Evolutionary conservation across 2,329 filamentous ascomycete genomes (phyloP), one percentile per base, ranked within the genome.

Genomic region (Intubia oerlemansii): DNA sequence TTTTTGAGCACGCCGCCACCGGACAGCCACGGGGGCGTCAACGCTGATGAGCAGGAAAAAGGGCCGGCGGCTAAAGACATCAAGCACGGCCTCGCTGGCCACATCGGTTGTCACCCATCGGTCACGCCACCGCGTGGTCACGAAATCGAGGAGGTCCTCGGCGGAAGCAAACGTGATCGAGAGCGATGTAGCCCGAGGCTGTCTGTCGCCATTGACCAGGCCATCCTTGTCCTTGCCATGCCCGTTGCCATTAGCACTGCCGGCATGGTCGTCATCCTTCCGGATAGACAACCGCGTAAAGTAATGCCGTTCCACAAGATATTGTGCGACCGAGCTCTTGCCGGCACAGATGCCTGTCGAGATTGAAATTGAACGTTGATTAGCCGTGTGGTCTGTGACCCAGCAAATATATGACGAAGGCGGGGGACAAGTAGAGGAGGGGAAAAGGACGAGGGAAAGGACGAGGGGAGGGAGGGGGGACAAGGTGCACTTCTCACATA

Each of bases 41-140:
- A 95, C 71, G 47, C 80, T 85, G 43, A 98, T 59, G 19, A 95
- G 66, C 28, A 98, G 63, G 57, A 95, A 95, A 56, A 92, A 93
- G 1, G 88, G 88, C 7, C 88, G 67, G 13, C 73, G 63, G 34
- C 72, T 55, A 28, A 93, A 68, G 15, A 70, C 61, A 41, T 93
- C 79, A 5, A 92, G 63, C 7, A 74, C 64, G 3, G 50, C 48
- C 39, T 82, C 75, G 39, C 72, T 68, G 53, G 71, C 67, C 36
- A 93, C 71, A 44, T 88, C 75, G 4, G 77, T 88, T 3, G 74
- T 88, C 11, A 95, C 80, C 65, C 78, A 98, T 31, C 72, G 68
- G 32, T 73, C 64, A 38, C 65, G 68, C 88, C 88, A 98, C 47
- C 68, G 58, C 46, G 68, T 67, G 4, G 85, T 95, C 32, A 90